Conservation (phyloP, 805 yeast genomes). For the Starmerella bombi region DNA sequence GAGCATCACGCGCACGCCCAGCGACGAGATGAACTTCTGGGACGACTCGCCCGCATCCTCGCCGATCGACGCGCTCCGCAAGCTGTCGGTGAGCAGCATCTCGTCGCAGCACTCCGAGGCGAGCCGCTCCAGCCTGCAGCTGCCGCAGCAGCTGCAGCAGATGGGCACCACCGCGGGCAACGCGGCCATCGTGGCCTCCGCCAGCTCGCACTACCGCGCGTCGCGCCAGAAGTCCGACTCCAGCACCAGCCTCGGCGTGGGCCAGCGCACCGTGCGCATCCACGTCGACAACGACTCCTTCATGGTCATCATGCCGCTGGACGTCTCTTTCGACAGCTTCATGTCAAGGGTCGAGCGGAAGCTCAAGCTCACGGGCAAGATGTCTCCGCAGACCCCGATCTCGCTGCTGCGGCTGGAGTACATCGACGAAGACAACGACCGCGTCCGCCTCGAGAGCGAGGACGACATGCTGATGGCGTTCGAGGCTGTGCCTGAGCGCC, state of each 20-base stretch:
- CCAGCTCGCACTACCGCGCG: slow-evolving; percentile 1
- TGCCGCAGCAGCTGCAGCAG: background rate
- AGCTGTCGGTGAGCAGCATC: slow-evolving; percentile 14
- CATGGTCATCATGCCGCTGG: slow-evolving; percentile 48
- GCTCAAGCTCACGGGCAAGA: slow-evolving; percentile 40
- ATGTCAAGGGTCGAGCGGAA: slow-evolving; percentile 46
- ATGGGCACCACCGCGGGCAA: background rate
- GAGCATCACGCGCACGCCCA: background rate
- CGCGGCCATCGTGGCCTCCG: background rate
- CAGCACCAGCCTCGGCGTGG: slow-evolving; percentile 10
- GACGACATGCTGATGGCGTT: slow-evolving; percentile 84
- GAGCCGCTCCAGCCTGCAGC: slow-evolving; percentile 5
- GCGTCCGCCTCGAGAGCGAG: slow-evolving; percentile 66
- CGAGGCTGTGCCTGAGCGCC: slow-evolving; percentile 27
- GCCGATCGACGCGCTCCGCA: slow-evolving; percentile 18
- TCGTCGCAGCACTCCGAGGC: slow-evolving; percentile 13
- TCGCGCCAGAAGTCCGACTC: slow-evolving; percentile 6
- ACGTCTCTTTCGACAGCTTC: slow-evolving; percentile 40
- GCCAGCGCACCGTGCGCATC: slow-evolving; percentile 27
- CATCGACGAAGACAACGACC: slow-evolving; percentile 92
- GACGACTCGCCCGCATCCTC: slow-evolving; percentile 12
- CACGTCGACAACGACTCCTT: slow-evolving; percentile 35
- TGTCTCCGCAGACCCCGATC: slow-evolving; percentile 21
- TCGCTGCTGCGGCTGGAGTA: slow-evolving; percentile 49
- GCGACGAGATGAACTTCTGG: slow-evolving; percentile 15